Evolutionary conservation across 2,329 filamentous ascomycete genomes (phyloP), one percentile per base, ranked within the genome.

Genomic region (Acrocalymma vagum): DNA sequence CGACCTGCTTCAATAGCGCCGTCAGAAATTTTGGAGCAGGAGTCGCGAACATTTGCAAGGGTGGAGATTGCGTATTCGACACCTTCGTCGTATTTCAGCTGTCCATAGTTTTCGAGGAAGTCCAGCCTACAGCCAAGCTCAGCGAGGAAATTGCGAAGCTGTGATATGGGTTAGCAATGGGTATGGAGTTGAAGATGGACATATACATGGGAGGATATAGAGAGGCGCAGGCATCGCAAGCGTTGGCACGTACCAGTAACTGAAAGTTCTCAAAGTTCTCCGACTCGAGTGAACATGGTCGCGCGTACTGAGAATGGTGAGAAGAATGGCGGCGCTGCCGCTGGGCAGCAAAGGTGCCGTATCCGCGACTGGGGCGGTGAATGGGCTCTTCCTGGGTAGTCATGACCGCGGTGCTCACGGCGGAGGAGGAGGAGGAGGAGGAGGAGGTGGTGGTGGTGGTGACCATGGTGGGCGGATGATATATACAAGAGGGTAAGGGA

Each of bases 1-100:
- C 89, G 86, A 15, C 94, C 92, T 24, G 88, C 89, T 41, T 91
- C 94, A 55, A 97, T 83, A 30, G 96, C 82, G 63, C 94, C 93
- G 48, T 90, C 93, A 1, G 92, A 95, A 14, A 93, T 91, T 51
- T 92, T 85, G 25, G 90, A 90, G 71, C 94, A 99, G 58, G 90
- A 84, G 53, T 90, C 86, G 47, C 92, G 85, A 17, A 99, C 92
- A 6, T 90, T 85, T 62, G 93, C 87, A 2, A 99, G 77, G 0
- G 92, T 95, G 11, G 85, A 79, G 71, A 95, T 95, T 14, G 93
- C 90, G 53, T 89, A 84, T 28, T 88, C 86, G 40, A 97, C 85
- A 61, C 90, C 88, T 29, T 87, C 80, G 68, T 99, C 94, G 55
- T 95, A 80, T 48, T 87, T 87, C 44, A 91, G 73, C 62, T 95